A percentile compares a stretch with the other conserved stretches of the same genome.
Evolutionary conservation across 208 protist genomes (phyloP).

Genomic region (Trypanosoma grayi): DNA sequence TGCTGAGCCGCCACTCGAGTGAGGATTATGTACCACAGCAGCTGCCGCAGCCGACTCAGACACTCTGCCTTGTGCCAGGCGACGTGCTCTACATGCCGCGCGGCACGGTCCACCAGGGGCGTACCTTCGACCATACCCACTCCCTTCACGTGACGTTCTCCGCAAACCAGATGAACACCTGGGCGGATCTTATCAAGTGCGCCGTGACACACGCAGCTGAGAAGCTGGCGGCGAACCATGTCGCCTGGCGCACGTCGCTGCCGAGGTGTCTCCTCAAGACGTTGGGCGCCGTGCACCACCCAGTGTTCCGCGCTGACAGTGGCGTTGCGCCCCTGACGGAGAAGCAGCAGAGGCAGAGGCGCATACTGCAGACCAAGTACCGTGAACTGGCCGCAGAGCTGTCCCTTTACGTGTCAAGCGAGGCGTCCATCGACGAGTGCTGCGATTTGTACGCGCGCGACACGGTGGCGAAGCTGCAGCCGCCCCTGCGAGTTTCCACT

Average conservation of each 20-base stretch:
- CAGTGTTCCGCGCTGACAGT: conserved; percentile 27
- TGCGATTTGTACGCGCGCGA: conserved; percentile 50
- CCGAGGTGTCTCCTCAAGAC: conserved; percentile 29
- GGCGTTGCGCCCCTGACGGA: conserved; percentile 31
- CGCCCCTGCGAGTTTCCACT: background rate
- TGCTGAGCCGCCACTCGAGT: conserved; percentile 65
- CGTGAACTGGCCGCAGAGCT: conserved; percentile 45
- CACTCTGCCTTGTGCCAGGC: conserved; percentile 71
- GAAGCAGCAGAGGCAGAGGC: conserved; percentile 16
- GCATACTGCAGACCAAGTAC: conserved; percentile 19
- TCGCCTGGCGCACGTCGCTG: conserved; percentile 50
- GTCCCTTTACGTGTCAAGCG: conserved; percentile 37
- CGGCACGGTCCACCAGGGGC: conserved; percentile 92
- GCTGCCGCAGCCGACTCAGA: conserved; percentile 62
- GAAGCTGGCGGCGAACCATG: conserved; percentile 52
- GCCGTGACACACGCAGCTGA: conserved; percentile 41
- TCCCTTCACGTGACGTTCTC: conserved; percentile 93
- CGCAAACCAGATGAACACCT: conserved; percentile 85
- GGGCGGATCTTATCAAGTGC: conserved; percentile 51
- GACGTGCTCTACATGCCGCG: conserved; percentile 96
- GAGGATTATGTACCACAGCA: conserved; percentile 84
- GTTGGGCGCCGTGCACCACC: conserved; percentile 40
- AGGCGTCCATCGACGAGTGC: conserved; percentile 49
- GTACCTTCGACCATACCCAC: conserved; percentile 41
- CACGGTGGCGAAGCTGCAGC: conserved; percentile 51